Evolutionary conservation across 1,284 basidiomycete genomes (phyloP).

Genomic region (Ustilago trichophora): DNA sequence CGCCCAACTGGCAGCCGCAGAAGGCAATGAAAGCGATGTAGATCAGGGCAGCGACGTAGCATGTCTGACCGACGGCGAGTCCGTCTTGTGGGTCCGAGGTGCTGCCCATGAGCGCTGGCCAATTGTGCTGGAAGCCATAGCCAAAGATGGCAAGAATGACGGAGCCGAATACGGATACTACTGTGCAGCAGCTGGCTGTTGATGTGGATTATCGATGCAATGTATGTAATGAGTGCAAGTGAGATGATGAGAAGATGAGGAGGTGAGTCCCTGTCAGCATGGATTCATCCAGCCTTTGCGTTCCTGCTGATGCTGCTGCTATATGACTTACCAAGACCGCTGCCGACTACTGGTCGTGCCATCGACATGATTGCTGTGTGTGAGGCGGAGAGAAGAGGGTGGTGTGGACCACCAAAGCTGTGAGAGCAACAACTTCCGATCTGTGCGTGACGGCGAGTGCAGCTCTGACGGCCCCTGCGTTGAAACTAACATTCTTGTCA

Average conservation of each 20-base stretch:
- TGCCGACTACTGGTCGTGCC: constrained; percentile 52
- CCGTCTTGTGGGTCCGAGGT: constrained; percentile 69
- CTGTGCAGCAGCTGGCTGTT: constrained; percentile 70
- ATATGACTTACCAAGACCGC: constrained; percentile 54
- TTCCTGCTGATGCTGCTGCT: too few relatives aligned
- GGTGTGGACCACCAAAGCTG: too few relatives aligned
- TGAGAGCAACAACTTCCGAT: too few relatives aligned
- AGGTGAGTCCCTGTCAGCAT: too few relatives aligned
- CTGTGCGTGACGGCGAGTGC: too few relatives aligned
- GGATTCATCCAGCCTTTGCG: too few relatives aligned
- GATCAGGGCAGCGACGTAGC: constrained; percentile 70
- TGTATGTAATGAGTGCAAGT: too few relatives aligned
- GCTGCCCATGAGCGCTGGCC: constrained; percentile 70
- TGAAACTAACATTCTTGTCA: constrained; percentile 16
- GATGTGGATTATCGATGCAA: too few relatives aligned
- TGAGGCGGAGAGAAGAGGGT: too few relatives aligned
- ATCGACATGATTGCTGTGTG: constrained; percentile 29
- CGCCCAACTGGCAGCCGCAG: constrained; percentile 69
- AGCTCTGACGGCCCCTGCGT: constrained; percentile 27
- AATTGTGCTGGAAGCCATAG: constrained; percentile 60
- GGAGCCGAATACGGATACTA: constrained; percentile 71
- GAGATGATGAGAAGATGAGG: too few relatives aligned
- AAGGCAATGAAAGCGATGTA: constrained; percentile 70
- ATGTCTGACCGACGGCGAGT: constrained; percentile 67
- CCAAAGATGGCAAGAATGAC: constrained; percentile 69